A percentile compares a stretch with the other conserved stretches of the same genome.
These are phyloP conservation scores for Coemansia sp. DNA, from an alignment of 192 early-diverging fungal species.

Conservation along the genomic window DNA sequence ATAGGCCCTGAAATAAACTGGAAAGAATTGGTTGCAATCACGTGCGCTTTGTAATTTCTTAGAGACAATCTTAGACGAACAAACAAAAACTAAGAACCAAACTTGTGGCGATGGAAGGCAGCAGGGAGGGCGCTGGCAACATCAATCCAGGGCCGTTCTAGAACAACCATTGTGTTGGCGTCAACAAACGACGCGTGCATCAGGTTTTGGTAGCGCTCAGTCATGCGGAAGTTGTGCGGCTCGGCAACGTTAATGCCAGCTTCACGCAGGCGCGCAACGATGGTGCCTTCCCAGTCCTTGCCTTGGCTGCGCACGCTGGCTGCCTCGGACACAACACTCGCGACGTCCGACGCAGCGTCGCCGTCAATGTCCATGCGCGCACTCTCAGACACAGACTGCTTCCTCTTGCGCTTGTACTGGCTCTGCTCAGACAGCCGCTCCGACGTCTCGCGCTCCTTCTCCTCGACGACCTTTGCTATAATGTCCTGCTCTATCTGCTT, in stretches of 20 bases:
- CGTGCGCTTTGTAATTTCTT: neutral
- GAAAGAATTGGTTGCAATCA: conserved; percentile 6
- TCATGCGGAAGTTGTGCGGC: conserved; percentile 65
- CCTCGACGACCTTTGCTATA: conserved; percentile 40
- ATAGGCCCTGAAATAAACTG: neutral
- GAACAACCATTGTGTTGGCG: conserved; percentile 73
- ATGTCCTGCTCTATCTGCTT: conserved; percentile 57
- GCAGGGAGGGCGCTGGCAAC: conserved; percentile 77
- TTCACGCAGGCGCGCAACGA: conserved; percentile 44
- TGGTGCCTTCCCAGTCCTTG: conserved; percentile 48
- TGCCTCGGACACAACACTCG: conserved; percentile 13
- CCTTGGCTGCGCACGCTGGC: conserved; percentile 18
- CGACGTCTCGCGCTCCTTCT: conserved; percentile 27
- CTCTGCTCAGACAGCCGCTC: conserved; percentile 45
- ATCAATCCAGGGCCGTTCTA: conserved; percentile 84
- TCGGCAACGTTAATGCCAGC: conserved; percentile 54
- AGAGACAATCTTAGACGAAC: neutral
- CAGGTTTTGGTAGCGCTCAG: conserved; percentile 80
- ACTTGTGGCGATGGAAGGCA: conserved; percentile 82
- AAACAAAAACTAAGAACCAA: conserved; percentile 57
- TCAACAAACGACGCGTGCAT: conserved; percentile 78
- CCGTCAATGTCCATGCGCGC: conserved; percentile 40
- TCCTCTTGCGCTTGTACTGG: conserved; percentile 53
- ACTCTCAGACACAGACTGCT: conserved; percentile 33
- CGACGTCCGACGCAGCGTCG: conserved; percentile 12